Percentiles rank a stretch among this genome's conserved stretches.
Conservation (phyloP, 352 stramenopile genomes). For the Plasmopara muralis region DNA sequence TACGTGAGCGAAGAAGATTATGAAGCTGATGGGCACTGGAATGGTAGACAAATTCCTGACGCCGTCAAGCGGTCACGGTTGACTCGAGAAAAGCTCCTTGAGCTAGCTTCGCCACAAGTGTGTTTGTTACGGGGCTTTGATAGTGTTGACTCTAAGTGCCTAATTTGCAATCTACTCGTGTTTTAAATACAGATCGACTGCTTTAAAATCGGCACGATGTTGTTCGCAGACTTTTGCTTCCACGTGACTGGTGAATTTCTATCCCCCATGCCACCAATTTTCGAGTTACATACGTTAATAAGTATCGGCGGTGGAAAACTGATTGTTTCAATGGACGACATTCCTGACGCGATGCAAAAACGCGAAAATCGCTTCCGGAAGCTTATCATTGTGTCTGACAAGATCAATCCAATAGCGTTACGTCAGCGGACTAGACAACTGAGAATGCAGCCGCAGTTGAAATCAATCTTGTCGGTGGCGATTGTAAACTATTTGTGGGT, state of each 20-base stretch:
- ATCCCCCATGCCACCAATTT: constrained; percentile 59
- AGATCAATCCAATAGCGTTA: constrained; percentile 56
- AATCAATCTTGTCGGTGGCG: constrained; percentile 25
- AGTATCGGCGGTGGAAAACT: constrained; percentile 55
- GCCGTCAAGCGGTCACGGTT: constrained; percentile 43
- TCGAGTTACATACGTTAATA: constrained; percentile 63
- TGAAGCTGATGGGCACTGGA: constrained; percentile 58
- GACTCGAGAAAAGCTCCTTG: constrained; percentile 34
- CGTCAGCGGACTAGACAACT: constrained; percentile 35
- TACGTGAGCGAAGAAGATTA: constrained; percentile 45
- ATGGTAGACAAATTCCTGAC: constrained; percentile 41
- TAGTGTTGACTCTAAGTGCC: not conserved
- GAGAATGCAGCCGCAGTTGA: constrained; percentile 35
- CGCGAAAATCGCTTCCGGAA: constrained; percentile 35
- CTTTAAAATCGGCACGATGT: constrained; percentile 44
- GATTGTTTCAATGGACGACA: constrained; percentile 45
- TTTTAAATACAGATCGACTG: constrained; percentile 5
- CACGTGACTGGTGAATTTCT: constrained; percentile 73
- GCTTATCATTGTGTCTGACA: constrained; percentile 71
- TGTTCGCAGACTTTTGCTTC: constrained; percentile 69
- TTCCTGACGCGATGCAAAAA: constrained; percentile 47
- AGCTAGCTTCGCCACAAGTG: constrained; percentile 20
- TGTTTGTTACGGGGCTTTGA: constrained; percentile 2
- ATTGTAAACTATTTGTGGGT: constrained; percentile 85
- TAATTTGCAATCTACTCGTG: not conserved